Percentiles rank a stretch among this genome's conserved stretches.
These are phyloP conservation scores for Ilex aquifolium DNA, from an alignment of 257 asterid genomes.

Conservation along the genomic window DNA sequence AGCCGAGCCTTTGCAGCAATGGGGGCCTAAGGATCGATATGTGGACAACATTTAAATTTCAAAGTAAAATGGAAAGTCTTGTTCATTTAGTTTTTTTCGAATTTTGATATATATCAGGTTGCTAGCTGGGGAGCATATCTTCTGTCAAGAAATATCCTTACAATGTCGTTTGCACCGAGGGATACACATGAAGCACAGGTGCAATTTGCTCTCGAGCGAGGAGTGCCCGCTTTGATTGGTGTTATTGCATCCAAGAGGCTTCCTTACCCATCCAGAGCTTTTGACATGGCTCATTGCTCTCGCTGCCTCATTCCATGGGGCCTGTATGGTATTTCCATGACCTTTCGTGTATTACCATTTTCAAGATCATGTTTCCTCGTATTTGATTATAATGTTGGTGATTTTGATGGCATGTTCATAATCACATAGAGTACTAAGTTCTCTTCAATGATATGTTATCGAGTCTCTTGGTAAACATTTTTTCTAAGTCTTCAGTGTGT, in stretches of 20 bases:
- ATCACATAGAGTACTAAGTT: too few relatives aligned
- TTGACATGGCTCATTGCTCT: slow-evolving; percentile 92
- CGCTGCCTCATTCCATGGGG: slow-evolving; percentile 97
- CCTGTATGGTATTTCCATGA: slow-evolving; percentile 40
- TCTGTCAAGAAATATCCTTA: slow-evolving; percentile 54
- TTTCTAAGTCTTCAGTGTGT: too few relatives aligned
- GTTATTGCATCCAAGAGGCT: slow-evolving; percentile 87
- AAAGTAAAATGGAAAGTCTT: too few relatives aligned
- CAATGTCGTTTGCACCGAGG: slow-evolving; percentile 91
- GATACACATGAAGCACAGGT: slow-evolving; percentile 89
- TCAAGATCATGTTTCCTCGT: not conserved
- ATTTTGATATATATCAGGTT: slow-evolving; percentile 32
- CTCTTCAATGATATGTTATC: too few relatives aligned
- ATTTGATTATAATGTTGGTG: too few relatives aligned
- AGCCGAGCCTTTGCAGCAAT: too few relatives aligned
- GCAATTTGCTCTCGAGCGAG: slow-evolving; percentile 81
- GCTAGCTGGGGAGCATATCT: slow-evolving; percentile 97
- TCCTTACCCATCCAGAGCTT: slow-evolving; percentile 83
- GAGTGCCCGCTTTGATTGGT: slow-evolving; percentile 88
- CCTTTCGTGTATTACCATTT: not conserved
- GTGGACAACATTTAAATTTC: too few relatives aligned
- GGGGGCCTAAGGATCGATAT: too few relatives aligned
- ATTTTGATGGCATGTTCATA: too few relatives aligned
- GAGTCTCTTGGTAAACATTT: too few relatives aligned
- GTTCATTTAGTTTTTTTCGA: slow-evolving; percentile 1